Percentiles rank a stretch among this genome's conserved stretches.
These are phyloP conservation scores for Martensiomyces pterosporus DNA, from an alignment of 192 early-diverging fungal genomes.

Conservation along the genomic window DNA sequence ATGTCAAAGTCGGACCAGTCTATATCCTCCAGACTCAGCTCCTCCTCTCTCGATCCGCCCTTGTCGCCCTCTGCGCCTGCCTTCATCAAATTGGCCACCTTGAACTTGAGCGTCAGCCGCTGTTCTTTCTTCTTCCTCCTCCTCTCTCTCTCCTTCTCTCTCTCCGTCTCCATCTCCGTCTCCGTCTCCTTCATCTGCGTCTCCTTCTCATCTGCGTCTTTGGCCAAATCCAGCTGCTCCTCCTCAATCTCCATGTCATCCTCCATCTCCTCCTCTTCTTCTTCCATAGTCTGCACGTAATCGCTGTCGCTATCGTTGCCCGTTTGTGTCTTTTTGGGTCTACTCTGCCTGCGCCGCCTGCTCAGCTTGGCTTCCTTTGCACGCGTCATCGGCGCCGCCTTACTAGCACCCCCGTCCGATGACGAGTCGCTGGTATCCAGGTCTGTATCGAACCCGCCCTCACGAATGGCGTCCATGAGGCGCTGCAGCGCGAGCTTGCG, in stretches of 20 bases:
- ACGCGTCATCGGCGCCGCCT: constrained; percentile 1
- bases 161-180: neutral
- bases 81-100: constrained; percentile 7
- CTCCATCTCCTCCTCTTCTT: constrained; percentile 8
- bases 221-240: constrained; percentile 2
- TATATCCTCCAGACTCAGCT: constrained; percentile 26
- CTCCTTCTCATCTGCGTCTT: constrained; percentile 11
- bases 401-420: constrained; percentile 1
- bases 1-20: constrained; percentile 51
- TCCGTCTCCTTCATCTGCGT: neutral
- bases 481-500: constrained; percentile 24
- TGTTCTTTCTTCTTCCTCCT: constrained; percentile 19
- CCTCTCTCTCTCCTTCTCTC: neutral
- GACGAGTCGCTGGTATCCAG: neutral
- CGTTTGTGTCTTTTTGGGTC: constrained; percentile 2
- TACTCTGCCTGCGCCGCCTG: constrained; percentile 3
- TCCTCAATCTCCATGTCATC: neutral
- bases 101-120: constrained; percentile 35
- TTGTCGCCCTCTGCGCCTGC: neutral
- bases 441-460: constrained; percentile 32
- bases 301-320: constrained; percentile 20
- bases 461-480: constrained; percentile 31
- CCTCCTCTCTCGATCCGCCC: neutral
- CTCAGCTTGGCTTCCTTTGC: neutral
- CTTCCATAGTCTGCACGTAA: constrained; percentile 13